Conservation (phyloP, 2,329 filamentous ascomycete species). For the Colletotrichum sp. region DNA sequence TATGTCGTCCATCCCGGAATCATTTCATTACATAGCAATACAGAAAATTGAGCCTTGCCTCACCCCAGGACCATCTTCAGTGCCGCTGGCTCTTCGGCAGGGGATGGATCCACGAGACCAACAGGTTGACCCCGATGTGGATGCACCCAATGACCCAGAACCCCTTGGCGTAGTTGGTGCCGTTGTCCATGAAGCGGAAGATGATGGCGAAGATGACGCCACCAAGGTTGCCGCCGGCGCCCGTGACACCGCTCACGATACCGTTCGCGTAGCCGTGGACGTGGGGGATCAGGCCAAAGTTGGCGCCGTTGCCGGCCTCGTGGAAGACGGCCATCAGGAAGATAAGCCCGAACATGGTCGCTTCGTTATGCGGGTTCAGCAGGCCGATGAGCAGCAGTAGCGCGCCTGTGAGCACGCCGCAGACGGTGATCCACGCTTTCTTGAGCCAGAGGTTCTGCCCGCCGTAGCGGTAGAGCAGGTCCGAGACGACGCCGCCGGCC, state of each 20-base stretch:
- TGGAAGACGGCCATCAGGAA: conserved; percentile 81
- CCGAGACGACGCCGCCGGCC: conserved; percentile 64
- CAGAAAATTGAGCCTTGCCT: not conserved
- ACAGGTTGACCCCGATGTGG: conserved; percentile 71
- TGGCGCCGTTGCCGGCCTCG: conserved; percentile 85
- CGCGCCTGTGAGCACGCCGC: conserved; percentile 66
- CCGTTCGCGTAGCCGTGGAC: conserved; percentile 86
- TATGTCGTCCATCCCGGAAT: not conserved
- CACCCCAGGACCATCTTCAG: not conserved
- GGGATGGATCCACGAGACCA: conserved; percentile 61
- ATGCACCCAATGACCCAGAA: conserved; percentile 87
- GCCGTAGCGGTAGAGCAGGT: conserved; percentile 51
- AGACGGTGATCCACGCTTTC: conserved; percentile 65
- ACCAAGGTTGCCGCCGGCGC: conserved; percentile 82
- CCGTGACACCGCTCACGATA: conserved; percentile 76
- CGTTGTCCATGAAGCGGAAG: conserved; percentile 73
- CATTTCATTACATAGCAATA: not conserved
- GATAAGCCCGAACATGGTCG: conserved; percentile 78
- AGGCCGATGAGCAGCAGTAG: conserved; percentile 67
- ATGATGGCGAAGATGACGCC: conserved; percentile 85
- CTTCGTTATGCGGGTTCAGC: conserved; percentile 64
- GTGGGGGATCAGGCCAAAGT: conserved; percentile 86
- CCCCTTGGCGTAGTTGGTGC: conserved; percentile 69
- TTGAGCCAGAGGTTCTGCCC: conserved; percentile 45
- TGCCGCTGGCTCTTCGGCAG: conserved; percentile 54